Evolutionary conservation across 352 stramenopile genomes (phyloP).

Genomic region (Globisporangium perplexum): DNA sequence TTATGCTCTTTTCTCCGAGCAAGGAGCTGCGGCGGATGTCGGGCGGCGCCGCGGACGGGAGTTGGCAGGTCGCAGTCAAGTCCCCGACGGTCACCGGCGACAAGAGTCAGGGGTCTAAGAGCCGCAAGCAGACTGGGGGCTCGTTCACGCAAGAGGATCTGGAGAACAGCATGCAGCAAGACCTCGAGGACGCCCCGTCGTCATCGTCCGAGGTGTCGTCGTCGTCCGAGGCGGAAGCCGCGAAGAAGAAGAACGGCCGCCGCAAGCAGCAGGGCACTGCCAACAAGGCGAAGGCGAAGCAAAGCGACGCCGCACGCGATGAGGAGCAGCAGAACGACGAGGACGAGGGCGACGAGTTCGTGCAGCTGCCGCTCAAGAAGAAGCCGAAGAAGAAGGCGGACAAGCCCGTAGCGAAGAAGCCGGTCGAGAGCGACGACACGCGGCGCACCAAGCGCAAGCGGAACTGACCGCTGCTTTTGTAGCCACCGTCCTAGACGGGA

Average conservation of each 20-base stretch:
- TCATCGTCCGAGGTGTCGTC: slow-evolving; percentile 14
- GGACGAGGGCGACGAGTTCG: slow-evolving; percentile 19
- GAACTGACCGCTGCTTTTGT: slow-evolving; percentile 2
- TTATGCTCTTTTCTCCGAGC: slow-evolving; percentile 51
- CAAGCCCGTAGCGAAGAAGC: slow-evolving; percentile 5
- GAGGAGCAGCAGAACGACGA: slow-evolving; percentile 12
- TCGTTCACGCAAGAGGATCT: slow-evolving; percentile 49
- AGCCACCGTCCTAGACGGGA: not conserved
- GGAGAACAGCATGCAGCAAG: slow-evolving; percentile 58
- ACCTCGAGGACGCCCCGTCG: slow-evolving; percentile 29
- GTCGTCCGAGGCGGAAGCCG: slow-evolving; percentile 9
- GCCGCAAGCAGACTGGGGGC: slow-evolving; percentile 1
- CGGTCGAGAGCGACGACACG: not conserved
- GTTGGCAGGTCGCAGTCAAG: slow-evolving; percentile 57
- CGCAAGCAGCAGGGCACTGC: slow-evolving; percentile 9
- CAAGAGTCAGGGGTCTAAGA: slow-evolving; percentile 14
- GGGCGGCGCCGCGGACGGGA: slow-evolving; percentile 9
- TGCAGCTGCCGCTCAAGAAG: slow-evolving; percentile 44
- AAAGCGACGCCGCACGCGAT: not conserved
- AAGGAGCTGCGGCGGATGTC: slow-evolving; percentile 22
- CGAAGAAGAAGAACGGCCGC: slow-evolving; percentile 12
- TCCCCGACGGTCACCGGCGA: slow-evolving; percentile 34
- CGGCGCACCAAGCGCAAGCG: slow-evolving; percentile 36
- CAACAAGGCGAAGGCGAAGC: slow-evolving; percentile 9
- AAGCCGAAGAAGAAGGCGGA: slow-evolving; percentile 25